phyloP scores from a whole-genome alignment of 2,329 filamentous ascomycete genomes.

The Paramyrothecium roridum region DNA sequence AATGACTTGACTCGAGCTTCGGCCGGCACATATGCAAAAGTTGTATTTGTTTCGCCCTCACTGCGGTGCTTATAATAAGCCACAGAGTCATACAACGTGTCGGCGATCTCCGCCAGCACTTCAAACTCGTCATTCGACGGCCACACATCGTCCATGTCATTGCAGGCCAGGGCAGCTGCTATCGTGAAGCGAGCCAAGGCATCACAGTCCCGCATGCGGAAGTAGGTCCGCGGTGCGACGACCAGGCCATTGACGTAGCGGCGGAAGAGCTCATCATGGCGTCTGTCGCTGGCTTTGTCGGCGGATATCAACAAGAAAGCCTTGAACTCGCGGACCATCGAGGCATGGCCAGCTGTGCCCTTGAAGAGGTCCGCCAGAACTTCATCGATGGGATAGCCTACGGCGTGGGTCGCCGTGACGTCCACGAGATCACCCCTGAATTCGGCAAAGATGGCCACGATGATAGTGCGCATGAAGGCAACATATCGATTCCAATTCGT shows the following conservation, averaged over 20 bases:
- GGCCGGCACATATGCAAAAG: conserved; percentile 19
- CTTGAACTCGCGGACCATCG: conserved; percentile 16
- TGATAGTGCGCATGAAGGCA: conserved; percentile 15
- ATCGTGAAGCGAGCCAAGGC: conserved; percentile 27
- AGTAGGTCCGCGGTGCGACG: conserved; percentile 20
- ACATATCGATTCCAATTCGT: conserved; percentile 18
- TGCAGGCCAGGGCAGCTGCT: conserved; percentile 25
- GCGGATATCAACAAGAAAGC: conserved; percentile 14
- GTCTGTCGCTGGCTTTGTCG: conserved; percentile 12
- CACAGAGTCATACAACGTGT: conserved; percentile 21
- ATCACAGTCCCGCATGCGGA: conserved; percentile 29
- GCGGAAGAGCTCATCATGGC: conserved; percentile 17
- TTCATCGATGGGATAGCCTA: conserved; percentile 13
- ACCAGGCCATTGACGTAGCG: conserved; percentile 23
- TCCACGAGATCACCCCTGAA: conserved; percentile 13
- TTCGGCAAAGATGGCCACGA: conserved; percentile 16
- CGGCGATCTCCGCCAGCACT: conserved; percentile 14
- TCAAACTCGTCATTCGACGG: conserved; percentile 16
- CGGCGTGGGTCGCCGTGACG: conserved; percentile 2
- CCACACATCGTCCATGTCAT: conserved; percentile 21
- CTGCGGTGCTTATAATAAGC: conserved; percentile 20
- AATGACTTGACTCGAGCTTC: conserved; percentile 15
- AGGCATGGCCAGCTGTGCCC: background rate
- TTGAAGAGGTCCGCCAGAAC: conserved; percentile 12
- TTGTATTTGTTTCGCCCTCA: conserved; percentile 23